Evolutionary conservation across 2,329 filamentous ascomycete genomes (phyloP), one percentile per base, ranked within the genome.

Genomic region (Incumbomyces lentus): DNA sequence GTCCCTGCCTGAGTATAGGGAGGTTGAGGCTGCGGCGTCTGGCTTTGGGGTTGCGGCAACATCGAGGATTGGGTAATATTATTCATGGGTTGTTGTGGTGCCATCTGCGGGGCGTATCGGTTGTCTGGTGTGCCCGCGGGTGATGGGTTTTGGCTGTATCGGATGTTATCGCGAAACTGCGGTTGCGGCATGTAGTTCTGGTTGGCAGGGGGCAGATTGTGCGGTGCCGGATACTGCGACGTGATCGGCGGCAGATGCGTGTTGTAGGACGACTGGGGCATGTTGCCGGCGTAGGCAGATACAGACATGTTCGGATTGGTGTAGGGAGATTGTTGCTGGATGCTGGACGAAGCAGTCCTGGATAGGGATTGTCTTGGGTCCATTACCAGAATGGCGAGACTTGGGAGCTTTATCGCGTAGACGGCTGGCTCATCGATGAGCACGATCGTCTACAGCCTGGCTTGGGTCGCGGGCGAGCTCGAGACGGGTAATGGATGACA

Each of bases 1-100:
- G 10, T 81, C 79, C 18, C 80, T 68, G 63, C 84, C 79, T 39
- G 67, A 58, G 49, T 62, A 61, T 61, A 63, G 40, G 63, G 62
- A 19, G 65, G 62, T 47, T 64, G 64, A 44, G 63, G 68, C 42
- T 61, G 64, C 49, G 61, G 61, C 40, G 59, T 62, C 53, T 67
- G 66, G 36, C 55, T 58, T 54, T 66, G 65, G 51, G 64, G 61
- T 52, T 67, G 64, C 29, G 65, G 63, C 26, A 68, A 59, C 58
- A 68, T 64, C 13, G 63, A 66, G 30, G 66, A 63, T 13, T 67
- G 65, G 17, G 67, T 64, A 55, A 69, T 57, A 44, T 62, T 67
- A 50, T 61, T 60, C 58, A 68, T 64, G 40, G 62, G 61, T 29
- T 62, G 61, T 53, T 68, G 67, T 45, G 67, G 63, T 54, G 64